phyloP scores from a whole-genome alignment of 2,329 filamentous ascomycete genomes.

The Diaporthe sp. region DNA sequence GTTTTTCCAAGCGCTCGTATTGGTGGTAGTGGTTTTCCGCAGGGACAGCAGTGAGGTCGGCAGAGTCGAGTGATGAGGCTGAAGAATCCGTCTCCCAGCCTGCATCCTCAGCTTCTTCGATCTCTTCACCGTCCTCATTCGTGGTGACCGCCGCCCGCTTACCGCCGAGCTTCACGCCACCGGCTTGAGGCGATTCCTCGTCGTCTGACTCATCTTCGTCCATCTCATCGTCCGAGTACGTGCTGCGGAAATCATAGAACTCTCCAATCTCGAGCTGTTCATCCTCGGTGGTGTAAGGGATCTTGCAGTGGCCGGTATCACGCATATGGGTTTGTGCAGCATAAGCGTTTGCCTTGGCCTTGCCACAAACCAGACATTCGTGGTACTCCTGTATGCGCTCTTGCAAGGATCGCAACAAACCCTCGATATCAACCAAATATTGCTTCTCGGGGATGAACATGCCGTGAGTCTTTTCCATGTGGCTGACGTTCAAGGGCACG shows the following conservation, averaged over 20 bases:
- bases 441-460: constrained; percentile 95
- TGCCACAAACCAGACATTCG: constrained; percentile 91
- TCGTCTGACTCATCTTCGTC: constrained; percentile 74
- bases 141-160: constrained; percentile 67
- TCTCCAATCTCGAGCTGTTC: constrained; percentile 96
- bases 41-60: constrained; percentile 84
- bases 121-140: constrained; percentile 64
- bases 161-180: constrained; percentile 79
- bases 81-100: constrained; percentile 97
- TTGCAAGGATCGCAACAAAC: constrained; percentile 83
- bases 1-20: constrained; percentile 78
- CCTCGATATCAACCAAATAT: constrained; percentile 86
- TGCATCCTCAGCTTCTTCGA: constrained; percentile 72
- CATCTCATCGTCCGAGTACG: constrained; percentile 87
- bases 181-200: constrained; percentile 61
- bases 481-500: constrained; percentile 80
- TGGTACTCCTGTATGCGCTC: constrained; percentile 83
- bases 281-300: constrained; percentile 88
- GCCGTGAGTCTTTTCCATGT: constrained; percentile 94
- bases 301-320: constrained; percentile 96
- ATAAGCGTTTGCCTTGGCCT: constrained; percentile 81
- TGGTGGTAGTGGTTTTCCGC: constrained; percentile 80
- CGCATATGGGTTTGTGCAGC: constrained; percentile 97
- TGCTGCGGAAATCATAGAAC: constrained; percentile 96
- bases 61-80: constrained; percentile 88